Evolutionary conservation across 1,284 basidiomycete genomes (phyloP).

Genomic region (Cystobasidiaceae sp.): DNA sequence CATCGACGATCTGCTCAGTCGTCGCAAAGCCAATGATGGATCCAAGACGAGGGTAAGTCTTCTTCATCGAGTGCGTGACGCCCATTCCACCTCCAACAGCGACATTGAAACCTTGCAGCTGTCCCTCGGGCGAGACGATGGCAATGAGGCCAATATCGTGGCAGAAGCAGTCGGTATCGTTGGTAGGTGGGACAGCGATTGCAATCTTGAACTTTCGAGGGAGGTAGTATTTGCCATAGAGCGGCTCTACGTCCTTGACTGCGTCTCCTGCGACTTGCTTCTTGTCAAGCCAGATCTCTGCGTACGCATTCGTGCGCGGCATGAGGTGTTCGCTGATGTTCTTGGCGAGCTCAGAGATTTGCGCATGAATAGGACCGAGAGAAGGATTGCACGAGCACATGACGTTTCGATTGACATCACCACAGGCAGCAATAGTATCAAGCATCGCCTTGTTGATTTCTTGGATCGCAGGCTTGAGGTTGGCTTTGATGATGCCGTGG

Average conservation of each 20-base stretch:
- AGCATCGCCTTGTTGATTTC: conserved; percentile 87
- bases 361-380: conserved; percentile 73
- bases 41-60: conserved; percentile 90
- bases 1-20: conserved; percentile 73
- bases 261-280: conserved; percentile 88
- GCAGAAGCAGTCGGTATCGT: conserved; percentile 89
- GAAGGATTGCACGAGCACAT: conserved; percentile 88
- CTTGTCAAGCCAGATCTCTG: conserved; percentile 98
- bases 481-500: conserved; percentile 95
- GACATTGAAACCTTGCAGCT: conserved; percentile 50
- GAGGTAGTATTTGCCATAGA: conserved; percentile 95
- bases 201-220: conserved; percentile 98
- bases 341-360: conserved; percentile 83
- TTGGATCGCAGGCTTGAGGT: conserved; percentile 93
- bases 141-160: conserved; percentile 76
- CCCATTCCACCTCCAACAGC: conserved; percentile 86
- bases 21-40: conserved; percentile 90
- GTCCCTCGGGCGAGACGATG: conserved; percentile 53
- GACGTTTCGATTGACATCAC: conserved; percentile 90
- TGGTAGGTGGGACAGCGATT: conserved; percentile 90
- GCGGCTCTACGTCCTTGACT: conserved; percentile 86
- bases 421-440: conserved; percentile 96
- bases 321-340: conserved; percentile 79
- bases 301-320: conserved; percentile 88
- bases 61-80: conserved; percentile 84